phyloP scores from a whole-genome alignment of 2,329 filamentous ascomycete species.

The Graphium sp. region DNA sequence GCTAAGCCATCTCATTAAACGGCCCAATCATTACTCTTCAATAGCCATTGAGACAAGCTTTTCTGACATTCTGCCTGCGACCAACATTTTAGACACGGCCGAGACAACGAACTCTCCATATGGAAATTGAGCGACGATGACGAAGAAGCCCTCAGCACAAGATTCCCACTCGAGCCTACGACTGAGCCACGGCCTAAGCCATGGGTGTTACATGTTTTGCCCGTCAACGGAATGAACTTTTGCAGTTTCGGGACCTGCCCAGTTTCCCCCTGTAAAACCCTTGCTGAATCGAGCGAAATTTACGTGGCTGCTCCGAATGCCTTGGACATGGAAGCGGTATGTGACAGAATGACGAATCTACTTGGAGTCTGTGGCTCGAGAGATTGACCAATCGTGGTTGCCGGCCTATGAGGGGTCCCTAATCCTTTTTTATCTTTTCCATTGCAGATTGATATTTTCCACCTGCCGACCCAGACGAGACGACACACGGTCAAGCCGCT shows the following conservation, averaged over 20 bases:
- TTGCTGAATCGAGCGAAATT: slow-evolving; percentile 21
- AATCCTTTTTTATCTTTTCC: slow-evolving; percentile 6
- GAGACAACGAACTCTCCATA: slow-evolving; percentile 72
- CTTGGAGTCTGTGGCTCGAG: neutral
- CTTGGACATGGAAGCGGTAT: slow-evolving; percentile 51
- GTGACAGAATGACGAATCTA: slow-evolving; percentile 8
- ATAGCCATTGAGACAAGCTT: too few species aligned
- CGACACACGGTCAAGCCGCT: slow-evolving; percentile 36
- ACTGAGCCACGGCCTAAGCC: slow-evolving; percentile 40
- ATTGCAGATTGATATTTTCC: slow-evolving; percentile 59
- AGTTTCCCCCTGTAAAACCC: slow-evolving; percentile 11
- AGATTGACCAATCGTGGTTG: too few species aligned
- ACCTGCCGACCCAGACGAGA: slow-evolving; percentile 60
- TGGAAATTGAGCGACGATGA: slow-evolving; percentile 56
- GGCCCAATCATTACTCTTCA: too few species aligned
- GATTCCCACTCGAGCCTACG: slow-evolving; percentile 51
- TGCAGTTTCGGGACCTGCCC: slow-evolving; percentile 61
- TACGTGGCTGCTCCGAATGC: slow-evolving; percentile 72
- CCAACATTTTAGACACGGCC: slow-evolving; percentile 50
- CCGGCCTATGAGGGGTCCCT: too few species aligned
- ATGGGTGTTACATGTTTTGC: slow-evolving; percentile 70
- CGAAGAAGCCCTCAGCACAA: slow-evolving; percentile 47
- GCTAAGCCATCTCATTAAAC: too few species aligned
- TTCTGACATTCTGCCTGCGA: neutral
- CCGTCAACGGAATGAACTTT: slow-evolving; percentile 91